Conservation (phyloP, 1,139 yeast genomes). For the Petasospora fabianii region DNA sequence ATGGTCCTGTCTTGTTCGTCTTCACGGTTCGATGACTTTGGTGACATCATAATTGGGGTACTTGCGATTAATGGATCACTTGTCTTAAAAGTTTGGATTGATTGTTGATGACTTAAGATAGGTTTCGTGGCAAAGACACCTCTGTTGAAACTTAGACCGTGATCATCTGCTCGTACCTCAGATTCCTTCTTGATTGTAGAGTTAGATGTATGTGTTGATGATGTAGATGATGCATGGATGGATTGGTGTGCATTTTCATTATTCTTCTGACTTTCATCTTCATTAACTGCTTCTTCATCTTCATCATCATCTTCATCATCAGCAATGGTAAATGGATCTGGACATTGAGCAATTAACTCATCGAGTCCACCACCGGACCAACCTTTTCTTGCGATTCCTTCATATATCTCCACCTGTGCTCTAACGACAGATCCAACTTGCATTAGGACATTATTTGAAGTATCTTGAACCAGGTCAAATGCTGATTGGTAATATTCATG, state of each 20-base stretch:
- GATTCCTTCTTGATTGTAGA: conserved; percentile 2
- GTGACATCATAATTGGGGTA: conserved; percentile 17
- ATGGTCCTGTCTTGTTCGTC: conserved; percentile 3
- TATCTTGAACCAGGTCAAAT: conserved; percentile 56
- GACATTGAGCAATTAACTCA: conserved; percentile 51
- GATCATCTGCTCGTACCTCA: conserved; percentile 4
- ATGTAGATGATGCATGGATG: neutral
- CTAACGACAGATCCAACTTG: conserved; percentile 64
- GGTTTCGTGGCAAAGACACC: conserved; percentile 10
- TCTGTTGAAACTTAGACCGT: conserved; percentile 17
- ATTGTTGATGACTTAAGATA: conserved; percentile 16
- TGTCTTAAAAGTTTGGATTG: conserved; percentile 10
- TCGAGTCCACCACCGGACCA: conserved; percentile 88
- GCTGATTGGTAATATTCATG: conserved; percentile 65
- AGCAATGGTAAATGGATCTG: conserved; percentile 44
- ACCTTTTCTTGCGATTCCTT: conserved; percentile 78
- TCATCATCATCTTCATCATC: conserved; percentile 21
- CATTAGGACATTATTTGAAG: conserved; percentile 49
- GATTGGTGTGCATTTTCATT: neutral
- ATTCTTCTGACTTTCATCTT: neutral
- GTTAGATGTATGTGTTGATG: neutral
- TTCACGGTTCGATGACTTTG: conserved; percentile 1
- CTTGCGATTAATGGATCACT: conserved; percentile 14
- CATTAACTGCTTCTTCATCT: conserved; percentile 3
- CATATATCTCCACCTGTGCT: conserved; percentile 79